phyloP scores from a whole-genome alignment of 352 stramenopile genomes.

The Pythium monospermum region DNA sequence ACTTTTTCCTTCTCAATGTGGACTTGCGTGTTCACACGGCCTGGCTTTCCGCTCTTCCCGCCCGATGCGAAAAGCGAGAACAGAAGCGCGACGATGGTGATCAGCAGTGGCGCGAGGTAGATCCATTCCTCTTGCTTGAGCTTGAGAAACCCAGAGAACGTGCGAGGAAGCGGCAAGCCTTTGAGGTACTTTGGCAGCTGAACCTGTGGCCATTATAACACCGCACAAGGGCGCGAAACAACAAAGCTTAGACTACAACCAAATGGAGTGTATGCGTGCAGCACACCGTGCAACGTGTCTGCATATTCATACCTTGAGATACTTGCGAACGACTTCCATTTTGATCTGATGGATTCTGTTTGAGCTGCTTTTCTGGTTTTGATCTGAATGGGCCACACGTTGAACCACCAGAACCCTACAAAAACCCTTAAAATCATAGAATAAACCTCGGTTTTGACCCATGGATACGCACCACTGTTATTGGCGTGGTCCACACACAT shows the following conservation, averaged over 20 bases:
- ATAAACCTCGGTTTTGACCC: not conserved
- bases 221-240: not conserved
- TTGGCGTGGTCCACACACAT: slow-evolving; percentile 20
- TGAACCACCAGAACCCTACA: slow-evolving; percentile 22
- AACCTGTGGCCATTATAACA: slow-evolving; percentile 25
- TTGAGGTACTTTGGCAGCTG: slow-evolving; percentile 81
- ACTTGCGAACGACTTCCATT: slow-evolving; percentile 76
- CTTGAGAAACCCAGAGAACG: slow-evolving; percentile 77
- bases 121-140: slow-evolving; percentile 83
- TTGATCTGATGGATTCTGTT: not conserved
- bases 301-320: slow-evolving; percentile 50
- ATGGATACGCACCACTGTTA: slow-evolving; percentile 10
- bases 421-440: slow-evolving; percentile 8
- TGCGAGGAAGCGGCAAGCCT: slow-evolving; percentile 73
- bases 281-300: no score
- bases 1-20: slow-evolving; percentile 82
- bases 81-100: slow-evolving; percentile 69
- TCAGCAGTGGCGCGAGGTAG: slow-evolving; percentile 75
- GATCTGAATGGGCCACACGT: slow-evolving; percentile 2
- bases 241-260: no score
- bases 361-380: slow-evolving; percentile 2
- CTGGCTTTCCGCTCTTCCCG: slow-evolving; percentile 48
- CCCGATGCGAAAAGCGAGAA: slow-evolving; percentile 52
- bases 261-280: no score
- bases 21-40: slow-evolving; percentile 62